Evolutionary conservation across 78 protist genomes (phyloP).

Genomic region (Guillardia theta): DNA sequence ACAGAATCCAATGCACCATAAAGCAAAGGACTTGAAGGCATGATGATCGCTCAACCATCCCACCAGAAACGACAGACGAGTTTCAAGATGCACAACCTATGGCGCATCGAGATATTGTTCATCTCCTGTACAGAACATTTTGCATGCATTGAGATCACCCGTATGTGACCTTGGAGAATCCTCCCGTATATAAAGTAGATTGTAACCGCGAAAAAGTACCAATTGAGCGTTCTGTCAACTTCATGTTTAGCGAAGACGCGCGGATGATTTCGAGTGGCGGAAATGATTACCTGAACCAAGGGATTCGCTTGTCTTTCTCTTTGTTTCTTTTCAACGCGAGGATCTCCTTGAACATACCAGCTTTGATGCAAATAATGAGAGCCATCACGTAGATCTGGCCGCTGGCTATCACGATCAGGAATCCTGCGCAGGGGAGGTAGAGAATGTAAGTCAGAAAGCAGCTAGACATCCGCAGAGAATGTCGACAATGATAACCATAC

Average conservation of each 20-base stretch:
- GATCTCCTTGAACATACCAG: slow-evolving; percentile 24
- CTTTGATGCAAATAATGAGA: background rate
- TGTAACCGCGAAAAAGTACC: background rate
- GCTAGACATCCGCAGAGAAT: too few species aligned
- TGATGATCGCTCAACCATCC: background rate
- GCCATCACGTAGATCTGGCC: background rate
- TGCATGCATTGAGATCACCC: too few species aligned
- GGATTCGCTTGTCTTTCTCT: slow-evolving; percentile 30
- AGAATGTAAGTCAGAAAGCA: too few species aligned
- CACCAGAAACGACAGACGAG: too few species aligned
- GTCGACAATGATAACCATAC: too few species aligned
- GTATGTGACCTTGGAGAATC: background rate
- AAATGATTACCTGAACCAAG: background rate
- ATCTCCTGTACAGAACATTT: too few species aligned
- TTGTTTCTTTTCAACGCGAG: background rate
- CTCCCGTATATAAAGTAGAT: slow-evolving; percentile 3
- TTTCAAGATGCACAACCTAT: too few species aligned
- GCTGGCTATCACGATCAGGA: background rate
- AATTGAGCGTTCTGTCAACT: background rate
- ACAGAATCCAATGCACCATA: background rate
- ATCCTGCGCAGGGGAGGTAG: too few species aligned
- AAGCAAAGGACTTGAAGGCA: background rate
- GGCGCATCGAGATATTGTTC: too few species aligned
- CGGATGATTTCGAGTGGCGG: too few species aligned
- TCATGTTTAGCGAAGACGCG: too few species aligned